Evolutionary conservation across 2,329 filamentous ascomycete genomes (phyloP).

Genomic region (Exophiala aquamarina): DNA sequence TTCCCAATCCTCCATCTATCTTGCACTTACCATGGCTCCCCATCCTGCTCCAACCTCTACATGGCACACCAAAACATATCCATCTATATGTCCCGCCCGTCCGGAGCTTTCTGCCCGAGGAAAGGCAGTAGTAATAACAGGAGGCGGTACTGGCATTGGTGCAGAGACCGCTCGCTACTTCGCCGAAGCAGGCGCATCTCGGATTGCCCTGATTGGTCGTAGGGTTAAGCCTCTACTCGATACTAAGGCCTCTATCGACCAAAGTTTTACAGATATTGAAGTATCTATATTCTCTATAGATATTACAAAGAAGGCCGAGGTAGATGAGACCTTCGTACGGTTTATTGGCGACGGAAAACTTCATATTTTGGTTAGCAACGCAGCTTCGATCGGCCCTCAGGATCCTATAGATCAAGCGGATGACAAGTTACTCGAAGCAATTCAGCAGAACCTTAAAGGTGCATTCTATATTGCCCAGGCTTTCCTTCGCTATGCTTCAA

Average conservation of each 20-base stretch:
- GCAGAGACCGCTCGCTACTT: slow-evolving; percentile 54
- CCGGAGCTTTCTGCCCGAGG: slow-evolving; percentile 32
- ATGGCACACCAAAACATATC: slow-evolving; percentile 41
- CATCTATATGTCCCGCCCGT: slow-evolving; percentile 37
- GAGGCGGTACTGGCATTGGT: slow-evolving; percentile 57
- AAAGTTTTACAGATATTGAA: not conserved
- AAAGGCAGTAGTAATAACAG: slow-evolving; percentile 53
- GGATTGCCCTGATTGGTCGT: slow-evolving; percentile 56
- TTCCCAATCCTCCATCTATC: no score
- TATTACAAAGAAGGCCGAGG: not conserved
- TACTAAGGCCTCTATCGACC: not conserved
- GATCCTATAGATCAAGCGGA: not conserved
- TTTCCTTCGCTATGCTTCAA: not conserved
- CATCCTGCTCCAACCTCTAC: no score
- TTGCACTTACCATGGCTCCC: no score
- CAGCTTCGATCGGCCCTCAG: not conserved
- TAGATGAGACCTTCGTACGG: not conserved
- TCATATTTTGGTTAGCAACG: slow-evolving; percentile 8
- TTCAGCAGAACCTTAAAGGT: slow-evolving; percentile 4
- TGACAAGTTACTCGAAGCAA: slow-evolving; percentile 1
- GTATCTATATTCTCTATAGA: not conserved
- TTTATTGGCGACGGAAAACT: not conserved
- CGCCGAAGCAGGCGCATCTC: slow-evolving; percentile 52
- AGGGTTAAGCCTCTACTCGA: not conserved
- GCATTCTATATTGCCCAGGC: slow-evolving; percentile 3